Evolutionary conservation across 148 eudicot genomes (phyloP).

Genomic region (Chenopodium berlandieri): DNA sequence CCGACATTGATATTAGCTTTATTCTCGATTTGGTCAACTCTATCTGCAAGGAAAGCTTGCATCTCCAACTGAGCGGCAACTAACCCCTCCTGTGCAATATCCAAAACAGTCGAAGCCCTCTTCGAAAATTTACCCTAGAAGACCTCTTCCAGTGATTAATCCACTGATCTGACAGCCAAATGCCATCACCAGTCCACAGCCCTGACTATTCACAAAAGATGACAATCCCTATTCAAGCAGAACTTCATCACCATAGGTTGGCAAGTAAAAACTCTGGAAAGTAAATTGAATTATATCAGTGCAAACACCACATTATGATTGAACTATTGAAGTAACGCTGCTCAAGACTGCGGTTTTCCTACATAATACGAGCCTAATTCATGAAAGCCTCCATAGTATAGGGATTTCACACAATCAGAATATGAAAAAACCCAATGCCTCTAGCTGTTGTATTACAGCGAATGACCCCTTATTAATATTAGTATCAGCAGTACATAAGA

Average conservation of each 20-base stretch:
- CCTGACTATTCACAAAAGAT: conserved; percentile 34
- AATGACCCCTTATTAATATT: neutral
- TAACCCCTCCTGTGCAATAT: conserved; percentile 13
- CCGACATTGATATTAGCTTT: conserved; percentile 20
- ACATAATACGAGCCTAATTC: too few species aligned
- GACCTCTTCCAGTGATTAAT: conserved; percentile 21
- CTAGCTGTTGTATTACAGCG: neutral
- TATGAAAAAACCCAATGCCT: neutral
- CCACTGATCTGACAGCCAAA: conserved; percentile 18
- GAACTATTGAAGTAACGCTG: neutral
- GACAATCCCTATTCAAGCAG: conserved; percentile 26
- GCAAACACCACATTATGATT: neutral
- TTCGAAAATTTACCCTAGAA: conserved; percentile 19
- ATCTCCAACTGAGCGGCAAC: conserved; percentile 19
- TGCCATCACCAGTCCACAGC: conserved; percentile 23
- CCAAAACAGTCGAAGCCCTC: conserved; percentile 15
- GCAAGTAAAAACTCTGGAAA: conserved; percentile 19
- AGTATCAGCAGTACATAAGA: neutral
- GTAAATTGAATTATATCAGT: conserved; percentile 1
- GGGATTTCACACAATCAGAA: neutral
- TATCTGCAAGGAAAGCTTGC: conserved; percentile 22
- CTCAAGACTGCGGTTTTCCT: neutral
- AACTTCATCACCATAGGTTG: conserved; percentile 24
- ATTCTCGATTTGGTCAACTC: conserved; percentile 19
- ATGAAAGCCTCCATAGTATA: too few species aligned